Conservation (phyloP, 306 rosid species). For the Dryas drummondii region DNA sequence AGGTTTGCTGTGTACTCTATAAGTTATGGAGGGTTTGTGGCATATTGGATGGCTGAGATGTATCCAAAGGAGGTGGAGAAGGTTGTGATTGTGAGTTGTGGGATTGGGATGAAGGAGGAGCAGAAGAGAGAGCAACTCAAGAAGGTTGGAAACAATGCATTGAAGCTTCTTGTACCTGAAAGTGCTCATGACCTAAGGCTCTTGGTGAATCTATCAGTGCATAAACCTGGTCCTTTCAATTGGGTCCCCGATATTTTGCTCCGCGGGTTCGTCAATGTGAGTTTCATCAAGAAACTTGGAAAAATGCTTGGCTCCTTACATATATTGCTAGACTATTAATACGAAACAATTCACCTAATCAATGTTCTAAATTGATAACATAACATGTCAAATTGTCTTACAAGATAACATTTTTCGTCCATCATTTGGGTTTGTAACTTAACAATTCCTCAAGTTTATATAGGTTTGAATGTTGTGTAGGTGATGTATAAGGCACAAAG, state of each 20-base stretch:
- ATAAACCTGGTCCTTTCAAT: slow-evolving; percentile 19
- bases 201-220: slow-evolving; percentile 18
- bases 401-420: background rate
- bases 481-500: slow-evolving; percentile 20
- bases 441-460: background rate
- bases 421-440: background rate
- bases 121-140: slow-evolving; percentile 29
- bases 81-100: slow-evolving; percentile 49
- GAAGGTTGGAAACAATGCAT: slow-evolving; percentile 30
- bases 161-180: slow-evolving; percentile 38
- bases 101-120: slow-evolving; percentile 36
- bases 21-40: slow-evolving; percentile 48
- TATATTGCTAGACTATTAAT: too few species aligned
- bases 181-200: slow-evolving; percentile 31
- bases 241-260: slow-evolving; percentile 35
- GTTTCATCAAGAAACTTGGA: background rate
- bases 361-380: too few species aligned
- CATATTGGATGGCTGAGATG: slow-evolving; percentile 43
- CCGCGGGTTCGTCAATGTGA: slow-evolving; percentile 25
- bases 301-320: too few species aligned
- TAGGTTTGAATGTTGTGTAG: slow-evolving; percentile 4
- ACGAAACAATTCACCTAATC: too few species aligned
- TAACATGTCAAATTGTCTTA: background rate
- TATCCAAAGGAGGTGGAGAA: slow-evolving; percentile 31
- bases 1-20: slow-evolving; percentile 33